phyloP scores from a whole-genome alignment of 2,329 filamentous ascomycete species.

The Hypoxylon sp. region DNA sequence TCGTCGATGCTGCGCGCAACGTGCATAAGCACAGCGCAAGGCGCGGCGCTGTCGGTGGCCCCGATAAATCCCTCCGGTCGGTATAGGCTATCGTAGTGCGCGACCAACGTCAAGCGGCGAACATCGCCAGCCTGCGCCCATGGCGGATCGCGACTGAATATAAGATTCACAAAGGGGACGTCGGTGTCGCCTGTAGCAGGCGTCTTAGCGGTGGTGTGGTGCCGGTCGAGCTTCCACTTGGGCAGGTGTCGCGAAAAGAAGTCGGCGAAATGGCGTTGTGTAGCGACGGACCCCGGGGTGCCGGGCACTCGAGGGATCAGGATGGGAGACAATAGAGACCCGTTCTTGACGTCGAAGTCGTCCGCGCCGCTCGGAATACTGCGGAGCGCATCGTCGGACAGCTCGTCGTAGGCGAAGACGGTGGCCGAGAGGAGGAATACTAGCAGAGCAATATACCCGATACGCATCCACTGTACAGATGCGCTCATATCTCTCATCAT shows the following conservation, averaged over 20 bases:
- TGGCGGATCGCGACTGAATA: slow-evolving; percentile 87
- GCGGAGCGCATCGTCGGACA: slow-evolving; percentile 79
- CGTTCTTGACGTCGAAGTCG: slow-evolving; percentile 81
- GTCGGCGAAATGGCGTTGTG: slow-evolving; percentile 81
- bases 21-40: slow-evolving; percentile 93
- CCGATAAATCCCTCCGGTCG: slow-evolving; percentile 87
- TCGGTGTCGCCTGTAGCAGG: slow-evolving; percentile 74
- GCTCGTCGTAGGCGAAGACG: slow-evolving; percentile 53
- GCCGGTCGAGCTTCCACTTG: slow-evolving; percentile 79
- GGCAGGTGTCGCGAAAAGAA: slow-evolving; percentile 82
- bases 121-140: slow-evolving; percentile 79
- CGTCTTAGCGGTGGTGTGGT: slow-evolving; percentile 89
- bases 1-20: slow-evolving; percentile 80
- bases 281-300: slow-evolving; percentile 74
- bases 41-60: slow-evolving; percentile 90
- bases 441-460: slow-evolving; percentile 17
- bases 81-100: slow-evolving; percentile 91
- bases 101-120: slow-evolving; percentile 82
- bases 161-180: slow-evolving; percentile 86
- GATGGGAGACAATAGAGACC: slow-evolving; percentile 83
- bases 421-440: slow-evolving; percentile 36
- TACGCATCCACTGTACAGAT: slow-evolving; percentile 26
- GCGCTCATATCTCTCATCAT: slow-evolving; percentile 25
- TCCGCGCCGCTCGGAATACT: slow-evolving; percentile 74
- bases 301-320: slow-evolving; percentile 88